phyloP scores from a whole-genome alignment of 192 early-diverging fungal genomes.

The Coemansia furcata region DNA sequence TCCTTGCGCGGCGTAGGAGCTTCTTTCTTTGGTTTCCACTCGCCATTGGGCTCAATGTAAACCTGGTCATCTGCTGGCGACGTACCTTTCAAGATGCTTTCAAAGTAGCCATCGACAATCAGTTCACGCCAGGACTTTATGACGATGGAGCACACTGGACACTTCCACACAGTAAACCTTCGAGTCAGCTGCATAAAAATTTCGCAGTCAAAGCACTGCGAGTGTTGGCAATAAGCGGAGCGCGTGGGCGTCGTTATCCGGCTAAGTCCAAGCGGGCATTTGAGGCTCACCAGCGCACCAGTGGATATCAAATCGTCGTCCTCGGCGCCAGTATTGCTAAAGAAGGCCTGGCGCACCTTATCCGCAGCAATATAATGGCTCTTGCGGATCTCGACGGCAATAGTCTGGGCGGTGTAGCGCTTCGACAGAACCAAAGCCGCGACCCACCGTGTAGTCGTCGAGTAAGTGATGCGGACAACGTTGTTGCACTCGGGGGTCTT shows the following conservation, averaged over 20 bases:
- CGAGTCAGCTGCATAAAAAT: slow-evolving; percentile 73
- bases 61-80: slow-evolving; percentile 37
- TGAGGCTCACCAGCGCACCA: slow-evolving; percentile 65
- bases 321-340: slow-evolving; percentile 49
- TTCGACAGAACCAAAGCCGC: slow-evolving; percentile 22
- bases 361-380: slow-evolving; percentile 13
- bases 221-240: slow-evolving; percentile 63
- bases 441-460: slow-evolving; percentile 5
- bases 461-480: slow-evolving; percentile 23
- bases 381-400: slow-evolving; percentile 22
- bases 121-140: slow-evolving; percentile 56
- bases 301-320: slow-evolving; percentile 67
- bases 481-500: slow-evolving; percentile 15
- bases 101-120: slow-evolving; percentile 67
- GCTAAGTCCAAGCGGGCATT: slow-evolving; percentile 69
- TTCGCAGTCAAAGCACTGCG: slow-evolving; percentile 82
- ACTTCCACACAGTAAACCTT: slow-evolving; percentile 65
- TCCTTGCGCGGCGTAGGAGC: slow-evolving; percentile 45
- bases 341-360: slow-evolving; percentile 37
- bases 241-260: slow-evolving; percentile 66
- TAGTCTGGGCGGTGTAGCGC: slow-evolving; percentile 22
- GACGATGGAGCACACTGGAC: slow-evolving; percentile 70
- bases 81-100: slow-evolving; percentile 35
- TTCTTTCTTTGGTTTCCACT: slow-evolving; percentile 34
- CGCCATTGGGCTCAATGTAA: slow-evolving; percentile 35